Conservation (phyloP, 768 basidiomycete genomes). For the Daedalea quercina region DNA sequence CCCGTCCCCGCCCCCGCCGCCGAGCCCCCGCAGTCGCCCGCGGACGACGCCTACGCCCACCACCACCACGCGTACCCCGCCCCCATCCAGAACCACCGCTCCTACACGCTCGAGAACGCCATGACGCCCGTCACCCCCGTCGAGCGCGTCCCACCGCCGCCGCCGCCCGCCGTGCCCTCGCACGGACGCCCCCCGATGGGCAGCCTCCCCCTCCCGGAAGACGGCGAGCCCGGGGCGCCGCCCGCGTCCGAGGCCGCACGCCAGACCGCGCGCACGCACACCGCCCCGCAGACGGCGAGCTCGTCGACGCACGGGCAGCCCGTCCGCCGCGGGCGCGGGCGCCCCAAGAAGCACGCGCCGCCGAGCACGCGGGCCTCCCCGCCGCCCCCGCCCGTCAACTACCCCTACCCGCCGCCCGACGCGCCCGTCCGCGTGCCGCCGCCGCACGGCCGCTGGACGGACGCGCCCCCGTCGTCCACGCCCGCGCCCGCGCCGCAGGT, state of each 20-base stretch:
- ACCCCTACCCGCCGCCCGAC: conserved; percentile 13
- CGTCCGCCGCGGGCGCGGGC: conserved; percentile 13
- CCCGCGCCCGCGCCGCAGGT: conserved; percentile 1
- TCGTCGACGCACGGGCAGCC: not conserved
- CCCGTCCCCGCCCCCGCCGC: conserved; percentile 1
- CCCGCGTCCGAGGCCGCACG: not conserved
- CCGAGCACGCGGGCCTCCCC: conserved; percentile 3
- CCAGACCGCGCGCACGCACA: not conserved
- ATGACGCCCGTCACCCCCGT: conserved; percentile 10
- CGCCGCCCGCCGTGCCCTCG: not conserved
- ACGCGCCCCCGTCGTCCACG: not conserved
- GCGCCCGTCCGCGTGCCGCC: not conserved
- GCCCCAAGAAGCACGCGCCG: conserved; percentile 12
- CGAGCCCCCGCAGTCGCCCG: not conserved
- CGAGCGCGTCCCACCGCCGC: not conserved
- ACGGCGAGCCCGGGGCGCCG: not conserved
- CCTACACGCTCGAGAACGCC: conserved; percentile 16
- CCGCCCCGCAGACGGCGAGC: not conserved
- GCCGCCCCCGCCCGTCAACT: conserved; percentile 7
- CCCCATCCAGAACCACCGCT: conserved; percentile 3
- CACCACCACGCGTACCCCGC: not conserved
- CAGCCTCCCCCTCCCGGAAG: conserved; percentile 6
- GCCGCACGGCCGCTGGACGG: not conserved
- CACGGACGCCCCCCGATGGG: not conserved
- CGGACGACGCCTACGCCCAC: not conserved